Evolutionary conservation across 1,139 yeast genomes (phyloP).

Genomic region (Lodderomyces margitis): DNA sequence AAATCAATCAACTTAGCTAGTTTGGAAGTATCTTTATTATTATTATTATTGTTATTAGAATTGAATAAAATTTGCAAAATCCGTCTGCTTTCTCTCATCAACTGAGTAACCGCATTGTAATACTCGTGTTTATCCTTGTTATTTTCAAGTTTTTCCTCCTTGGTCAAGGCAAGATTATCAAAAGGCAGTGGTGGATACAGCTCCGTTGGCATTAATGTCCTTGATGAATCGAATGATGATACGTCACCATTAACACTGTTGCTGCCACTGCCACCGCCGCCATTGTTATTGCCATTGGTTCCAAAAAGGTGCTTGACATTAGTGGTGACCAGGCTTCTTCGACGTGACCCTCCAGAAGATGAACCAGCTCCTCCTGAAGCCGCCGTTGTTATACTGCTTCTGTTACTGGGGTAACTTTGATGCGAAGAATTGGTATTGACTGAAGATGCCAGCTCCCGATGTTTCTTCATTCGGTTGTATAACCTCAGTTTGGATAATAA

Average conservation of each 20-base stretch:
- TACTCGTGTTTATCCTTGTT: slow-evolving; percentile 37
- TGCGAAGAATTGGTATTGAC: slow-evolving; percentile 26
- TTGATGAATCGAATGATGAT: slow-evolving; percentile 7
- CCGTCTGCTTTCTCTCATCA: slow-evolving; percentile 11
- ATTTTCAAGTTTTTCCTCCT: slow-evolving; percentile 32
- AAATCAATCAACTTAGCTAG: slow-evolving; percentile 35
- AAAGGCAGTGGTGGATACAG: background rate
- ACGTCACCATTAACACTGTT: background rate
- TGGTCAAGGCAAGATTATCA: slow-evolving; percentile 10
- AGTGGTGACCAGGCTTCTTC: slow-evolving; percentile 20
- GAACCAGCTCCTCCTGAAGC: slow-evolving; percentile 13
- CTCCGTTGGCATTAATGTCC: slow-evolving; percentile 8
- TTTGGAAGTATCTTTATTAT: slow-evolving; percentile 15
- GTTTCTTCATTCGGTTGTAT: slow-evolving; percentile 38
- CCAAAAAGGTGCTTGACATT: slow-evolving; percentile 10
- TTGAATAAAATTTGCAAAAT: background rate
- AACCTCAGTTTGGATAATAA: slow-evolving; percentile 37
- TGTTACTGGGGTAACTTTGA: slow-evolving; percentile 18
- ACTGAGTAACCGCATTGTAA: slow-evolving; percentile 27
- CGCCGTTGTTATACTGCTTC: slow-evolving; percentile 28
- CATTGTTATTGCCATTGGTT: slow-evolving; percentile 6
- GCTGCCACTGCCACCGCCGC: slow-evolving; percentile 3
- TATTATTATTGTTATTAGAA: background rate
- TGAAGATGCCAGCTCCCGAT: slow-evolving; percentile 39
- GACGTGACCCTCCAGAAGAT: slow-evolving; percentile 20